Evolutionary conservation across 139 green algal species (phyloP), one percentile per base, ranked within the genome.

Genomic region (Raphidocelis subcapitata): DNA sequence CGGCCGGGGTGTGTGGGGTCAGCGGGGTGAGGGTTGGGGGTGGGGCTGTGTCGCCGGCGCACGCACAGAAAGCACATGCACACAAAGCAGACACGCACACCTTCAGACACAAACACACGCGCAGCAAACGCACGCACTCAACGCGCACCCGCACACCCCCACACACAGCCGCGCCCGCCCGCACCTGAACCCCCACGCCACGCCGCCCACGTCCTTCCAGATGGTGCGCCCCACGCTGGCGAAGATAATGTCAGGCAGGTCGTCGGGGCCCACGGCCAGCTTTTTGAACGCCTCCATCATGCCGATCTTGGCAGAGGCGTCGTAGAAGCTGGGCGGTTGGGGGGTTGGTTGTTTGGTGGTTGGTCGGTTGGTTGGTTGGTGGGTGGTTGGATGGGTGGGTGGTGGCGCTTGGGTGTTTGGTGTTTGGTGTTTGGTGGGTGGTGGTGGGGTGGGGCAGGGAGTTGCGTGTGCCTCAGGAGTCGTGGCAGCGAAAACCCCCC

Each of bases 251-350:
- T 97, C 87, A 33, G 94, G 94, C n/a, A 98, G 81, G 0, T 85
- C 82, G 18, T 97, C 92, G 14, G 94, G 84, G 29, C 76, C 64
- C 20, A 96, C 89, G 0, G 94, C 90, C 68, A 96, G 91, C 37
- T 88, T 87, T 82, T 94, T 93, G 88, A 98, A 98, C 62, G 97
- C 96, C 31, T 97, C 91, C 65, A 98, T 71, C 66, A 75, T 80
- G 47, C 67, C 41, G 14, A 81, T 69, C 61, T 66, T 75, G 35
- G 62, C 26, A 5, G 65, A 32, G 28, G 33, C 26, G 44, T 73
- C 65, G 46, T 74, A 74, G 41, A 79, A 74, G 29, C 72, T 72
- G 72, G 18, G 29, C n/a, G 54, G n/a, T 62, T 12, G n/a, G 26
- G 24, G 10, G n/a, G 26, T 12, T 12, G 54, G 16, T 62, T 35